A percentile compares a stretch with the other conserved stretches of the same genome.
Conservation (phyloP, 2,329 filamentous ascomycete genomes). For the Talaromyces sp. region DNA sequence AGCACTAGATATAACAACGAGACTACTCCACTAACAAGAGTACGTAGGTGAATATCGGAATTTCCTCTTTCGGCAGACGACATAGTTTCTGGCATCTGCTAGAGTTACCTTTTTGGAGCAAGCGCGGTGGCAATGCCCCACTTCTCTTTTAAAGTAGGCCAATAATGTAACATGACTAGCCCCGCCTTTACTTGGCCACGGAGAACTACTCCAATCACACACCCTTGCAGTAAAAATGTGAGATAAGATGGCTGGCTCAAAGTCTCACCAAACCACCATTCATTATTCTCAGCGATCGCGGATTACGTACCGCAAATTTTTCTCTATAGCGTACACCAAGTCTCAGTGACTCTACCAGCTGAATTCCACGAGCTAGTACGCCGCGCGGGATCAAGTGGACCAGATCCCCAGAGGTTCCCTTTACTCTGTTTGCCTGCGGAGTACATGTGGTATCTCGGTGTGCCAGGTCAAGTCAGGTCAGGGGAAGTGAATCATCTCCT, state of each 20-base stretch:
- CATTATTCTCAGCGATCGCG: not conserved
- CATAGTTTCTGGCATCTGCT: conserved; percentile 1
- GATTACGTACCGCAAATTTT: not conserved
- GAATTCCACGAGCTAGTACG: not conserved
- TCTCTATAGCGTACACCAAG: not conserved
- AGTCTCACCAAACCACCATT: not conserved
- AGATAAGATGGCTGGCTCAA: not conserved
- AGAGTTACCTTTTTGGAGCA: conserved; percentile 2
- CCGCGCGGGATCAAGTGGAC: not conserved
- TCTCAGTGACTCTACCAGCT: not conserved
- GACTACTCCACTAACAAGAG: not conserved
- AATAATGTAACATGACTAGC: not conserved
- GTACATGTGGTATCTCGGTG: not conserved
- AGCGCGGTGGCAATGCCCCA: not conserved
- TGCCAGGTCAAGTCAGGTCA: not conserved
- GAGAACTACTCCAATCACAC: not conserved
- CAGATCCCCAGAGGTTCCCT: not conserved
- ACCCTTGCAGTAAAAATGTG: not conserved
- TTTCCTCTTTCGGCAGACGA: no score
- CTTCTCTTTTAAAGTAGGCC: not conserved
- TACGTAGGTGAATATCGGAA: not conserved
- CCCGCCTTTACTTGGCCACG: not conserved
- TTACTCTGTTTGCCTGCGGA: not conserved
- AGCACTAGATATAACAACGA: not conserved
- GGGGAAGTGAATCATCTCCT: not conserved